These are phyloP conservation scores for Bocquillonia castaneifolia DNA, from an alignment of 441 rosid species.

Conservation along the genomic window DNA sequence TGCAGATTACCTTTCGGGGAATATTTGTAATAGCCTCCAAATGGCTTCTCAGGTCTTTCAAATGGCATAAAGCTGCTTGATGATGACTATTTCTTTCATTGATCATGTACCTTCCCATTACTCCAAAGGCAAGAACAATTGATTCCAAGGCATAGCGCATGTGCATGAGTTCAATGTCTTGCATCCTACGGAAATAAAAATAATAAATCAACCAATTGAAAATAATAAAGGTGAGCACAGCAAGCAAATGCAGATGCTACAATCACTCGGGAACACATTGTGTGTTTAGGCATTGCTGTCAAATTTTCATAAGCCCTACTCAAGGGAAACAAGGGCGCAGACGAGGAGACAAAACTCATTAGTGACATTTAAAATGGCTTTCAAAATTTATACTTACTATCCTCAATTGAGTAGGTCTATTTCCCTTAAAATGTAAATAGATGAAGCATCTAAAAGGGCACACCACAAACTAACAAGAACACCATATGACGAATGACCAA, in stretches of 20 bases:
- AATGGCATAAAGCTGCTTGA: conserved; percentile 54
- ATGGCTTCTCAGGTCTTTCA: conserved; percentile 73
- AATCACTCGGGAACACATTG: neutral
- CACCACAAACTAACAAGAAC: neutral
- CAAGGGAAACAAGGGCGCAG: neutral
- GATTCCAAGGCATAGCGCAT: conserved; percentile 96
- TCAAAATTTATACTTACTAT: neutral
- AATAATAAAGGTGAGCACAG: neutral
- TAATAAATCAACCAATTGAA: conserved; percentile 12
- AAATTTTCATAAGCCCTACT: neutral
- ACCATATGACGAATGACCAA: neutral
- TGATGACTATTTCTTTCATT: conserved; percentile 48
- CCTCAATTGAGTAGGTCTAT: neutral
- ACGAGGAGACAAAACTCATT: neutral
- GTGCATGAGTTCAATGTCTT: conserved; percentile 95
- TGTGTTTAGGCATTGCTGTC: neutral
- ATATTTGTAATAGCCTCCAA: conserved; percentile 69
- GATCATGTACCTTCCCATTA: conserved; percentile 49
- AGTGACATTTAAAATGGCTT: neutral
- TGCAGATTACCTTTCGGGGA: conserved; percentile 70
- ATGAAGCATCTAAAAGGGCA: neutral
- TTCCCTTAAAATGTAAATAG: conserved; percentile 5
- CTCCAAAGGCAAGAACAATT: conserved; percentile 69
- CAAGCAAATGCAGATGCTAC: conserved; percentile 8
- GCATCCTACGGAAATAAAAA: conserved; percentile 48